These are phyloP conservation scores for Pyrus betulifolia DNA, from an alignment of 306 rosid genomes.

Conservation along the genomic window DNA sequence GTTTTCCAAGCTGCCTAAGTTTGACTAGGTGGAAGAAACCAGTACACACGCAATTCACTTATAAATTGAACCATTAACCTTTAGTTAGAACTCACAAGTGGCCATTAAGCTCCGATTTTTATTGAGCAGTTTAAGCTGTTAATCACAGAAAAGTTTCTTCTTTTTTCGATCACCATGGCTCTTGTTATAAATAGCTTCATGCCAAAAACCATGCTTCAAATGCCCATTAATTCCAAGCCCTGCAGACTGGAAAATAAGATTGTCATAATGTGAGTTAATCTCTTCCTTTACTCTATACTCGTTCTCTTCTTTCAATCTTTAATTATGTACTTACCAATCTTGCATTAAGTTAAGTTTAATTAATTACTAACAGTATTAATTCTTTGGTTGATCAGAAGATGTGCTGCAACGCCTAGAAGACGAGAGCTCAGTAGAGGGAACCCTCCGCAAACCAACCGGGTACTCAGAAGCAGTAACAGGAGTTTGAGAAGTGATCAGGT, in stretches of 20 bases:
- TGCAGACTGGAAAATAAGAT: neutral
- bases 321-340: neutral
- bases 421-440: neutral
- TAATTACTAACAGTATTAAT: neutral
- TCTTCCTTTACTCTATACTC: neutral
- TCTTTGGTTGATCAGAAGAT: neutral
- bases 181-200: neutral
- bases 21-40: neutral
- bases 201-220: neutral
- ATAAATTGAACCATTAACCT: neutral
- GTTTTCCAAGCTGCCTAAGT: neutral
- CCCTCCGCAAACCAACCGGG: neutral
- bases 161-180: neutral
- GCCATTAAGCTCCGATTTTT: neutral
- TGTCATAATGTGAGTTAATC: neutral
- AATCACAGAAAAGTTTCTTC: neutral
- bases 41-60: neutral
- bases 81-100: neutral
- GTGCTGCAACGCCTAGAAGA: neutral
- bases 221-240: too few relatives aligned
- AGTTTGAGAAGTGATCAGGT: neutral
- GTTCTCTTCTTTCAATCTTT: neutral
- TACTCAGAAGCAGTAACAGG: neutral
- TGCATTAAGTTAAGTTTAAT: neutral
- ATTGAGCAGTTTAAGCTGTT: neutral